Base-by-base conservation (phyloP, 2,329 filamentous ascomycete species). In the Aureobasidium uvarum region DNA sequence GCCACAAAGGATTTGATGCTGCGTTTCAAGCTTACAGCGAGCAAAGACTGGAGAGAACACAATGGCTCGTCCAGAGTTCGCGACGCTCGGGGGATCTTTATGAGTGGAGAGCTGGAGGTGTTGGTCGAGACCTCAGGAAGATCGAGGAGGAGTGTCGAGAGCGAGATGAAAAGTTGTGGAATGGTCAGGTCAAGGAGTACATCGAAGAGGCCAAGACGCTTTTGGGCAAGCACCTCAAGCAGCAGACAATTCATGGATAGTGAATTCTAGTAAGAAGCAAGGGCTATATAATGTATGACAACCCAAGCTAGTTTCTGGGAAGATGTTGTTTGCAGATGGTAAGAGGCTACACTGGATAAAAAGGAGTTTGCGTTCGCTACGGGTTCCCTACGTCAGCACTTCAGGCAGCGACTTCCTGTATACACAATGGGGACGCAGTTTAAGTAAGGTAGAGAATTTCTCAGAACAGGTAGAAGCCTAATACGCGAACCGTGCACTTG, bases 41-140 rank as follows among this genome's bases (percentile, higher is more conserved):
- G 0, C 70, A 76, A 1, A 70, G 81, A 3, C 74, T 76, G 16
- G 76, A 76, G 43, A 73, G 81, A 5, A 79, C 77, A 1, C 79
- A 81, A 69, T 80, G 76, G 74, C 73, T 83, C 0, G 77, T 83
- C 8, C 66, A 72, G 39, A 76, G 76, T 46, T 80, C 77, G 41
- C 71, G 77, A 16, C 72, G 74, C 18, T 74, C 74, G 1, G 76
- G 77, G 2, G 74, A 78, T n/a, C 69, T 80, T 20, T 80, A 79
- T 48, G 73, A 80, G 55, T 79, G 77, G 77, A 60, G 67, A 28
- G 70, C 75, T 33, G 63, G 68, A 8, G 68, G 67, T 1, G 66
- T 71, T 11, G 75, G 75, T 0, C 68, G 68, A 10, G 76, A 82
- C 58, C 68, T 75, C 13, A 73, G 71, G 1, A 75, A 74, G 62